These are phyloP conservation scores for Casuarina glauca DNA, from an alignment of 306 rosid species.

Conservation along the genomic window DNA sequence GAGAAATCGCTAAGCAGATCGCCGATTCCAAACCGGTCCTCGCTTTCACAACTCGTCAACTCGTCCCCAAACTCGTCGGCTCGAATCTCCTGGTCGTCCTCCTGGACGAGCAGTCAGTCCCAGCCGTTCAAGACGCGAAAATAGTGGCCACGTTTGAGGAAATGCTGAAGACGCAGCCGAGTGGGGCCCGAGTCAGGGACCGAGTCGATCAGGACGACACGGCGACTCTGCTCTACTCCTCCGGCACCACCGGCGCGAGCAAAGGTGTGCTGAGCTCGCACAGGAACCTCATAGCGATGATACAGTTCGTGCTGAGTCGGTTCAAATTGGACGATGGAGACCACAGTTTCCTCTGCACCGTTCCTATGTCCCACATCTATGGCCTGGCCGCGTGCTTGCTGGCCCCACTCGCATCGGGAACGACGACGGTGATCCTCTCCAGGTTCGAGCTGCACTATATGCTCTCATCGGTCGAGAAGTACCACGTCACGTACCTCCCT, in stretches of 20 bases:
- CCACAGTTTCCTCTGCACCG: constrained; percentile 74
- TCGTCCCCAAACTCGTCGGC: constrained; percentile 54
- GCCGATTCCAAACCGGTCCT: constrained; percentile 66
- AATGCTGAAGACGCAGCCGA: constrained; percentile 52
- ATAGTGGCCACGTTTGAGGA: constrained; percentile 31
- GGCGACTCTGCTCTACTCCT: constrained; percentile 81
- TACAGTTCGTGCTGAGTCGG: constrained; percentile 45
- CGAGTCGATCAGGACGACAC: constrained; percentile 71
- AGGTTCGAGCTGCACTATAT: constrained; percentile 80
- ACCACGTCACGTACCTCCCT: constrained; percentile 59
- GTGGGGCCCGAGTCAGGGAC: constrained; percentile 32
- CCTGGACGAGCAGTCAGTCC: constrained; percentile 35
- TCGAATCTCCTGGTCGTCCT: constrained; percentile 58
- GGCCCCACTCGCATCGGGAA: constrained; percentile 60
- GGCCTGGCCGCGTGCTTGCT: constrained; percentile 68
- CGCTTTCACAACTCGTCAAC: constrained; percentile 65
- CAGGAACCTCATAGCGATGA: constrained; percentile 66
- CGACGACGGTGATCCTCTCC: constrained; percentile 69
- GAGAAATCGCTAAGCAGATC: constrained; percentile 79
- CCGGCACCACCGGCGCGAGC: constrained; percentile 87
- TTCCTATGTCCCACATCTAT: constrained; percentile 93
- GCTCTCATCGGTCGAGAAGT: constrained; percentile 56
- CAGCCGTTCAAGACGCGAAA: not conserved
- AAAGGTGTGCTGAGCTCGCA: constrained; percentile 93
- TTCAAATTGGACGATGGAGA: constrained; percentile 33